Conservation (phyloP, 257 asterid species). For the Coffea canephora region DNA sequence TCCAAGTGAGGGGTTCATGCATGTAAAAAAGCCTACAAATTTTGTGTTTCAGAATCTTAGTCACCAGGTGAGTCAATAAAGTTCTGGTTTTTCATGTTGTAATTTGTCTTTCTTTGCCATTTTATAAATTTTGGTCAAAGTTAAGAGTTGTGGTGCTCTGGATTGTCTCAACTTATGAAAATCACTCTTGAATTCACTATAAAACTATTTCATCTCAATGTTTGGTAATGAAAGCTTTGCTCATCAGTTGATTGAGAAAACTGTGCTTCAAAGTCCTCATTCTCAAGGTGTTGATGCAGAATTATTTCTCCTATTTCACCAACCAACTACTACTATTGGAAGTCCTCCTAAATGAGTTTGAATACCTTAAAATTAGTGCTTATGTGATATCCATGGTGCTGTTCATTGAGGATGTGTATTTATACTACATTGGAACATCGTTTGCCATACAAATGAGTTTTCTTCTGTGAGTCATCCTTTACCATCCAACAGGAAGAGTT, state of each 20-base stretch:
- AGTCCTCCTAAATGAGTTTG: not conserved
- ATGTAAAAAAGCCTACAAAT: conserved; percentile 75
- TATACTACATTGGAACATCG: not conserved
- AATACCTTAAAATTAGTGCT: not conserved
- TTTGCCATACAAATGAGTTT: not conserved
- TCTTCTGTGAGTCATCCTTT: not conserved
- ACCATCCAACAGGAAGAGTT: not conserved
- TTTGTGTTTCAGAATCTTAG: conserved; percentile 96
- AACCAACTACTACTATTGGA: not conserved
- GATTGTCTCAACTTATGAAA: not conserved
- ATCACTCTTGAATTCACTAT: not conserved
- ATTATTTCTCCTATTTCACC: not conserved
- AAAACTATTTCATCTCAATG: not conserved
- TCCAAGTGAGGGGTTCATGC: conserved; percentile 64
- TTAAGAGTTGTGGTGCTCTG: no score
- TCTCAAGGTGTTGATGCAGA: not conserved
- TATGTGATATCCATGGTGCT: not conserved
- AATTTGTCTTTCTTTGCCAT: not conserved
- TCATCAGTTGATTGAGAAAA: no score
- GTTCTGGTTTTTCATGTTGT: not conserved
- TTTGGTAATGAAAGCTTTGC: not conserved
- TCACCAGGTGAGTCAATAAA: conserved; percentile 59
- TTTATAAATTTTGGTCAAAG: no score
- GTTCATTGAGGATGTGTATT: not conserved
- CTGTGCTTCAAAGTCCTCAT: not conserved